These are phyloP conservation scores for Lecanicillium sp. DNA, from an alignment of 2,329 filamentous ascomycete genomes.

Conservation along the genomic window DNA sequence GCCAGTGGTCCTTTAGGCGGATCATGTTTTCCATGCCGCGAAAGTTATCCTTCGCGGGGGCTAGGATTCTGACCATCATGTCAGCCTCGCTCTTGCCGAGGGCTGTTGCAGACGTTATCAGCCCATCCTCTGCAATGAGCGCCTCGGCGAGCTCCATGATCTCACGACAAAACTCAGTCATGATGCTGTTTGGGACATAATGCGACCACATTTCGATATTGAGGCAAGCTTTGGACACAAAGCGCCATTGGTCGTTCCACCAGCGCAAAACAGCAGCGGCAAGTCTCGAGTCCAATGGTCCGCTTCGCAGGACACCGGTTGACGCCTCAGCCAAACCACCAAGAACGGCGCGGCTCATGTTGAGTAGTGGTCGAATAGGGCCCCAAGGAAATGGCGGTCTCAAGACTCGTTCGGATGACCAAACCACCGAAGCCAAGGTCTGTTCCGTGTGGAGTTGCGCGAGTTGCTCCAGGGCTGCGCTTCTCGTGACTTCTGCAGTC, in stretches of 20 bases:
- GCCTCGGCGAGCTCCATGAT: conserved; percentile 89
- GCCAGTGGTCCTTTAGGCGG: conserved; percentile 77
- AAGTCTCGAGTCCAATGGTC: conserved; percentile 51
- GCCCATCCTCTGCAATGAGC: conserved; percentile 75
- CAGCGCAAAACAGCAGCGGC: conserved; percentile 62
- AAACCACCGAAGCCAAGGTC: conserved; percentile 36
- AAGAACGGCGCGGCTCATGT: conserved; percentile 49
- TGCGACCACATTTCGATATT: conserved; percentile 80
- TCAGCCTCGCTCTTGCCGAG: conserved; percentile 26
- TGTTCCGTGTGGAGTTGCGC: conserved; percentile 31
- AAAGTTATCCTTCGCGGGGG: conserved; percentile 36
- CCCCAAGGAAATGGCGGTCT: conserved; percentile 40
- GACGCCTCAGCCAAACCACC: conserved; percentile 48
- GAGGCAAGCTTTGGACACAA: conserved; percentile 71
- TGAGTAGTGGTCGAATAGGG: conserved; percentile 49
- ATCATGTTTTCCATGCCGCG: conserved; percentile 81
- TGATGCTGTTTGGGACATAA: conserved; percentile 63
- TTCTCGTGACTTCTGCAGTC: conserved; percentile 55
- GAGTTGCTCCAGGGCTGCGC: conserved; percentile 29
- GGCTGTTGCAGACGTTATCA: conserved; percentile 62
- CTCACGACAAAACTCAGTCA: conserved; percentile 91
- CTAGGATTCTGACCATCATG: conserved; percentile 31
- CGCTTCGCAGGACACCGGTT: conserved; percentile 47
- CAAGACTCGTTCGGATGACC: conserved; percentile 26
- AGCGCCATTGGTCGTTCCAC: conserved; percentile 81